A percentile compares a stretch with the other conserved stretches of the same genome.
phyloP scores from a whole-genome alignment of 2,329 filamentous ascomycete species.

The Rhexocercosporidium sp. region DNA sequence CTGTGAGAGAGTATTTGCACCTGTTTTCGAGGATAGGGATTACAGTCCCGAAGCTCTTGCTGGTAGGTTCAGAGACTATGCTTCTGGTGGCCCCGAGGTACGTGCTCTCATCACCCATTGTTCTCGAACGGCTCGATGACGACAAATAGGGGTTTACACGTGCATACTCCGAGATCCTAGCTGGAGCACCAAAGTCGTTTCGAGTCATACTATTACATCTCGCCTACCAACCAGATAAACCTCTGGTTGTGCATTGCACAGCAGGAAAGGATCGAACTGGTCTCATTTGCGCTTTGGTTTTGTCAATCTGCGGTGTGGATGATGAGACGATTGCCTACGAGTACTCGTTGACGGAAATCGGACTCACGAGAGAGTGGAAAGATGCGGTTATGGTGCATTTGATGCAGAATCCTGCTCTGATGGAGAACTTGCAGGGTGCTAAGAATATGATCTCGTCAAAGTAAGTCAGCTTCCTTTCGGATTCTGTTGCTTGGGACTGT shows the following conservation, averaged over 20 bases:
- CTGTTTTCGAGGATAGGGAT: conserved; percentile 67
- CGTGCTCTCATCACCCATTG: conserved; percentile 19
- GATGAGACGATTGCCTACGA: conserved; percentile 67
- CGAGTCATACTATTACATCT: conserved; percentile 53
- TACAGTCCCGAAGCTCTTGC: conserved; percentile 68
- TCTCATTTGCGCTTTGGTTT: conserved; percentile 68
- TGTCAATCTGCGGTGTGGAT: conserved; percentile 66
- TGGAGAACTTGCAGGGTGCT: conserved; percentile 44
- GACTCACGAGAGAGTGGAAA: conserved; percentile 57
- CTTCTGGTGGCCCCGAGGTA: conserved; percentile 54
- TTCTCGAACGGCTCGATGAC: conserved; percentile 17
- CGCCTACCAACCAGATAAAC: conserved; percentile 46
- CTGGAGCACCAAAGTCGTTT: conserved; percentile 57
- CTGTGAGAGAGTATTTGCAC: conserved; percentile 61
- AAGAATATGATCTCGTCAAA: conserved; percentile 50
- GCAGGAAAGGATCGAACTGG: conserved; percentile 81
- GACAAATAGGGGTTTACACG: conserved; percentile 60
- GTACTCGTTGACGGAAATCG: conserved; percentile 69
- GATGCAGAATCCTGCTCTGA: conserved; percentile 55
- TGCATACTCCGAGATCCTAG: conserved; percentile 67
- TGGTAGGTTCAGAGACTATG: conserved; percentile 64
- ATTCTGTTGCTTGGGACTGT: background rate
- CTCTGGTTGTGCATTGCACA: conserved; percentile 73
- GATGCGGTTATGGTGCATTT: conserved; percentile 56
- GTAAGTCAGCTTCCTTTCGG: conserved; percentile 27